Evolutionary conservation across 2,329 filamentous ascomycete species (phyloP), one percentile per base, ranked within the genome.

Genomic region (Tolypocladium cylindrosporum): DNA sequence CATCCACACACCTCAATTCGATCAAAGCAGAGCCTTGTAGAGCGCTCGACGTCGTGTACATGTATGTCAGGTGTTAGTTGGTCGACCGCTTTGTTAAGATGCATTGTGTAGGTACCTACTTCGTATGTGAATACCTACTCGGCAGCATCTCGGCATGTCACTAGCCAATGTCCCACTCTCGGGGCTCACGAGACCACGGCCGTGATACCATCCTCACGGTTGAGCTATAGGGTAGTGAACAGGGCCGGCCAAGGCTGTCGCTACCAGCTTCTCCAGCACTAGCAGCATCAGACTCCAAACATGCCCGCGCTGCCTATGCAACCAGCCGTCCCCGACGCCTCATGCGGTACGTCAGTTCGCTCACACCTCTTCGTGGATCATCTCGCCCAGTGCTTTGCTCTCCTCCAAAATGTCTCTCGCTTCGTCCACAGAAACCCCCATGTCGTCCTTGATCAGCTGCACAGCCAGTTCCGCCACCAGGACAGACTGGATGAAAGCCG

Each of bases 391-490:
- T 56, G 79, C 76, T 63, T 81, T 82, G 69, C 89, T 91, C 61
- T 88, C 82, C 61, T 79, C 74, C 66, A 93, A 71, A 24, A 92
- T 82, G 34, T 72, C 71, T 62, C 76, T 73, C 21, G 81, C 81
- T 59, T 75, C 70, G 9, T 70, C 68, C 51, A 72, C 70, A 3
- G 64, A 68, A 27, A 80, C 73, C 2, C 62, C 59, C 77, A 84
- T 79, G 60, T 84, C 82, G 63, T 85, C 79, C 71, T 77, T 79
- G 61, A 84, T 81, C 55, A 85, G 71, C 60, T 71, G 74, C 41
- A 80, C 74, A 31, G 79, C 76, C 62, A 84, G 67, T 69, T 96
- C 91, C 0, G 90, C 89, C 31, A 95, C 89, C 60, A 96, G 74
- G 1, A 93, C 89, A 1, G 79, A 78, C 70, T 91, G 87, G 2